Percentiles rank a stretch among this genome's conserved stretches.
Evolutionary conservation across 108 stramenopile genomes (phyloP).

Genomic region (Nannochloropsis granulata): DNA sequence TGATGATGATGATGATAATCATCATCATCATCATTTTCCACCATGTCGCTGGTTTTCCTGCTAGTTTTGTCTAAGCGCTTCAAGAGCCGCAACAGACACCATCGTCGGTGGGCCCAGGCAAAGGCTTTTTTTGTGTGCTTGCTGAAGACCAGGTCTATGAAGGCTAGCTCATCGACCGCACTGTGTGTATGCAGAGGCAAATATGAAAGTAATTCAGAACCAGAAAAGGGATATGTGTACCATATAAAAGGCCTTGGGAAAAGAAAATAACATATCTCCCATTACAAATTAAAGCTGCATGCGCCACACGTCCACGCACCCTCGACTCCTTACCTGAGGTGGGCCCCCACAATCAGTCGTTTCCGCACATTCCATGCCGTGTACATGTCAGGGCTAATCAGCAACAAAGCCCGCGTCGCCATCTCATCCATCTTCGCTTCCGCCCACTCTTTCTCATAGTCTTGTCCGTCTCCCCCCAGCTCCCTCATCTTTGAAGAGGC

Average conservation of each 20-base stretch:
- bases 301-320: background rate
- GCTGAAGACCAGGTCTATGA: constrained; percentile 19
- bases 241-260: background rate
- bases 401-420: constrained; percentile 9
- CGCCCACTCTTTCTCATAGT: background rate
- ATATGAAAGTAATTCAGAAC: too few relatives aligned
- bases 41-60: background rate
- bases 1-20: too few relatives aligned
- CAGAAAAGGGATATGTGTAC: background rate
- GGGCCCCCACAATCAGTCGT: background rate
- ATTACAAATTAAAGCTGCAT: background rate
- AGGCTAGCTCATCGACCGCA: background rate
- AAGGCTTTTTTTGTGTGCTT: constrained; percentile 17
- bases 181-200: background rate
- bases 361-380: constrained; percentile 27
- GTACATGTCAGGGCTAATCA: constrained; percentile 11
- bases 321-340: background rate
- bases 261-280: background rate
- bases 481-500: background rate
- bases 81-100: constrained; percentile 4
- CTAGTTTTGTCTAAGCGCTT: background rate
- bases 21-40: too few relatives aligned
- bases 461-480: background rate
- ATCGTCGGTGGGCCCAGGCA: constrained; percentile 25
- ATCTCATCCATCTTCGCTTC: background rate